Evolutionary conservation across 1,139 yeast species (phyloP), one percentile per base, ranked within the genome.

Genomic region (Meyerozyma carpophila): DNA sequence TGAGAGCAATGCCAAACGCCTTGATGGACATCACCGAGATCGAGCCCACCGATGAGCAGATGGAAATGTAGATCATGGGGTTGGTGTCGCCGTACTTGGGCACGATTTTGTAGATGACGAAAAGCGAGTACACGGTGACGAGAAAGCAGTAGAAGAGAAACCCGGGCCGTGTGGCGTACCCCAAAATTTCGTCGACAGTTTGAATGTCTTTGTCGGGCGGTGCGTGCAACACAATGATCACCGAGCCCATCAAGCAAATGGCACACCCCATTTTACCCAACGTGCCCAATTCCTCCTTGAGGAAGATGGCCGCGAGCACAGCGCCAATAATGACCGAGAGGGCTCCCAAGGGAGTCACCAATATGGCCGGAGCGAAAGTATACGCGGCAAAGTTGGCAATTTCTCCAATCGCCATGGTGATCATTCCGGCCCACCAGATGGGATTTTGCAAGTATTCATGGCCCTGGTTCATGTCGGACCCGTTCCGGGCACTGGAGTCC

Each of bases 231-330:
- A 89, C 90, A 48, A 89, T 90, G 45, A 89, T 85, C n/a, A 89
- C 89, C 2, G 95, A 83, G 1, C 97, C 97, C 63, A 89, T 75
- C 43, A 89, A 66, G 62, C 97, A 89, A 44, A 88, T 85, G 32
- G 95, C 95, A 68, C 96, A 90, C 1, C 97, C 97, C 82, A 90
- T 79, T 62, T 84, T 86, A n/a, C 97, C 97, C 56, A 89, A 70
- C 5, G 86, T 78, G 1, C 96, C 96, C 50, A 89, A 75, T 58
- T 87, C 94, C 62, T 89, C 97, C 58, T 86, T 84, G 50, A 89
- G 70, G 58, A 89, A 87, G 4, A 89, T 63, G 3, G 96, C 85
- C 0, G 97, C 97, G 51, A 89, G 70, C 9, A 89, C 89, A 2
- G 97, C 96, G 13, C 93, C 97, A 49, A 89, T 89, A 51, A 89